Percentiles rank a stretch among this genome's conserved stretches.
phyloP scores from a whole-genome alignment of 148 eudicot species.

The Salicornia ramosissima region DNA sequence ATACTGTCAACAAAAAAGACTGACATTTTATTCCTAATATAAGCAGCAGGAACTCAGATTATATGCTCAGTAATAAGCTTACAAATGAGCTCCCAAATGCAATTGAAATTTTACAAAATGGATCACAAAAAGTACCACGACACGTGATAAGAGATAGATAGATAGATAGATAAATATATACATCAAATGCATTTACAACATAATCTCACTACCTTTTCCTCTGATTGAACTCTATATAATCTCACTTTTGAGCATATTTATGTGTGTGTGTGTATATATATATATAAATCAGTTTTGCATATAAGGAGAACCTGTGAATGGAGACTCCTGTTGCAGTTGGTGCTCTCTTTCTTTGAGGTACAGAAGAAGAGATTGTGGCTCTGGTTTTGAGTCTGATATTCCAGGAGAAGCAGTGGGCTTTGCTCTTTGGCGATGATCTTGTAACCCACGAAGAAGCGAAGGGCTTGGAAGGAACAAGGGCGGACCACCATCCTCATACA shows the following conservation, averaged over 20 bases:
- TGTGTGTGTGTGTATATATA: no score
- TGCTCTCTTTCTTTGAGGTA: slow-evolving; percentile 71
- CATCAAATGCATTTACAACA: slow-evolving; percentile 15
- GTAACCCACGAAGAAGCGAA: slow-evolving; percentile 41
- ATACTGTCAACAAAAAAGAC: neutral
- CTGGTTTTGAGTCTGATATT: slow-evolving; percentile 34
- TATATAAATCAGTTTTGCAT: slow-evolving; percentile 42
- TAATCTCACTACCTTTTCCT: neutral
- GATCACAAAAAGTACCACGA: neutral
- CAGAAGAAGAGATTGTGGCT: slow-evolving; percentile 53
- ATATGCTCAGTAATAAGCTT: neutral
- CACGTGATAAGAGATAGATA: neutral
- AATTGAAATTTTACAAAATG: neutral
- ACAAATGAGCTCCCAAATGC: neutral
- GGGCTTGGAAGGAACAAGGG: slow-evolving; percentile 38
- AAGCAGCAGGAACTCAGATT: neutral
- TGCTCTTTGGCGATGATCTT: slow-evolving; percentile 43
- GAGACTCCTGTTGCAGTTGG: slow-evolving; percentile 58
- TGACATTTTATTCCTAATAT: no score
- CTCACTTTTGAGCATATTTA: neutral
- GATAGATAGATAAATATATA: no score
- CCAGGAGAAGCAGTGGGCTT: slow-evolving; percentile 32
- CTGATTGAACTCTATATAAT: neutral
- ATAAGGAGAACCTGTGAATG: slow-evolving; percentile 50
- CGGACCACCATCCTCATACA: slow-evolving; percentile 36